These are phyloP conservation scores for Hanseniaspora sp. DNA, from an alignment of 1,139 yeast species.

Conservation along the genomic window DNA sequence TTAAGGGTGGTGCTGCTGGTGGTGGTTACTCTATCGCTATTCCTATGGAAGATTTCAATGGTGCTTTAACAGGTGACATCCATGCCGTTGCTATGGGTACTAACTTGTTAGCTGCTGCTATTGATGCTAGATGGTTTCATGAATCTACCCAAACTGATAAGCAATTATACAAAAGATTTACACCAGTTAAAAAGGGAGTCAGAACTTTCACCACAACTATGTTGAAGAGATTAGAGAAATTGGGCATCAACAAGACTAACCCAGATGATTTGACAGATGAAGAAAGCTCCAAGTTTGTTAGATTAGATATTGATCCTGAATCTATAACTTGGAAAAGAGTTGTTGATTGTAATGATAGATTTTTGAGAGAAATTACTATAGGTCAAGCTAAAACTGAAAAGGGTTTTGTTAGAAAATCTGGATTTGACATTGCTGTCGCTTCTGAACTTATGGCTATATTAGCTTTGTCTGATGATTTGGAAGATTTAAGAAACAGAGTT, in stretches of 20 bases:
- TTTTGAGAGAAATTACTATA: slow-evolving; percentile 79
- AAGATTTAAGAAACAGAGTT: slow-evolving; percentile 80
- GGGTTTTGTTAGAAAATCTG: slow-evolving; percentile 80
- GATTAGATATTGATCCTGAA: slow-evolving; percentile 86
- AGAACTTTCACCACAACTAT: slow-evolving; percentile 71
- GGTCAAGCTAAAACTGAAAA: slow-evolving; percentile 94
- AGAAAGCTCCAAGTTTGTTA: slow-evolving; percentile 63
- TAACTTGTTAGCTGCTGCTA: slow-evolving; percentile 91
- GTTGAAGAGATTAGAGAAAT: slow-evolving; percentile 64
- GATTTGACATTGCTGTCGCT: slow-evolving; percentile 94
- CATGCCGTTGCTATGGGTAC: slow-evolving; percentile 96
- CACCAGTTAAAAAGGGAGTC: slow-evolving; percentile 74
- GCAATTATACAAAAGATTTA: slow-evolving; percentile 74
- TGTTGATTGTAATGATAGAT: slow-evolving; percentile 91
- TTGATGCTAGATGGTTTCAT: slow-evolving; percentile 96
- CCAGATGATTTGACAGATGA: slow-evolving; percentile 75
- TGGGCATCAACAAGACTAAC: slow-evolving; percentile 70
- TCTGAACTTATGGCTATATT: slow-evolving; percentile 96
- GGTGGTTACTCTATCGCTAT: slow-evolving; percentile 98
- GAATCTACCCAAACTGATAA: slow-evolving; percentile 88
- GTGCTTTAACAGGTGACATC: slow-evolving; percentile 96
- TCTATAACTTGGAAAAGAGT: slow-evolving; percentile 95
- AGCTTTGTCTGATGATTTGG: slow-evolving; percentile 73
- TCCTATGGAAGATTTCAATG: slow-evolving; percentile 98
- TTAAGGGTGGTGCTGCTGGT: slow-evolving; percentile 99